Base-by-base conservation (phyloP, 345 rosid species). In the Camelina hispida region DNA sequence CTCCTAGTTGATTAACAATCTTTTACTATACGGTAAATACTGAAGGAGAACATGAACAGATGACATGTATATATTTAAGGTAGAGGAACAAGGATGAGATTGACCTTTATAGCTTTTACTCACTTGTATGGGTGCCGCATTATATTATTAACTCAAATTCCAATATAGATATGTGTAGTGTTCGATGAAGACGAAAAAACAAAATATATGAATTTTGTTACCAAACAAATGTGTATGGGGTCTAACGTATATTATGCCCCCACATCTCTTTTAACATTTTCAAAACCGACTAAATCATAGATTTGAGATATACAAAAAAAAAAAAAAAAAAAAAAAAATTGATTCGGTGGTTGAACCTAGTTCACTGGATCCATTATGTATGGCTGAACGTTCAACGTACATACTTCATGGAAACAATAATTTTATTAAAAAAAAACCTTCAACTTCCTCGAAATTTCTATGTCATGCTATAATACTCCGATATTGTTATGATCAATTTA, bases 311-410 rank as follows among this genome's bases (percentile, higher is more conserved):
- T 30, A 15, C 15, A 38, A 67, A 60, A 42, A 6, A 1, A 44
- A 44, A 0, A 10, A 10, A 10, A 3, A 38, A 8, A 8, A 8
- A 2, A 9, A 37, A 13, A 13, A 43, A 4, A 4, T 37, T 13
- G 74, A 62, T 76, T 42, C 53, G 69, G 79, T 61, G 32, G 74
- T 69, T 76, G 74, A 53, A 57, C 44, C 57, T 52, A 30, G 55
- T 52, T 68, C 74, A 62, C 32, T 68, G 74, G 74, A 76, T 76
- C 64, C 42, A 76, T 53, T 68, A n/a, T 53, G 7, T 50, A 68
- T 43, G 28, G 48, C 25, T 52, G 74, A 61, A 76, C 40, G 57
- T 76, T 68, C 63, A 68, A 68, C 57, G 63, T 68, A 75, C 69
- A 68, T 69, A 69, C 44, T 62, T 32, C 16, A 62, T 54, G 65